Conservation (phyloP, 2,329 filamentous ascomycete genomes). For the Penicillium frequentans region DNA sequence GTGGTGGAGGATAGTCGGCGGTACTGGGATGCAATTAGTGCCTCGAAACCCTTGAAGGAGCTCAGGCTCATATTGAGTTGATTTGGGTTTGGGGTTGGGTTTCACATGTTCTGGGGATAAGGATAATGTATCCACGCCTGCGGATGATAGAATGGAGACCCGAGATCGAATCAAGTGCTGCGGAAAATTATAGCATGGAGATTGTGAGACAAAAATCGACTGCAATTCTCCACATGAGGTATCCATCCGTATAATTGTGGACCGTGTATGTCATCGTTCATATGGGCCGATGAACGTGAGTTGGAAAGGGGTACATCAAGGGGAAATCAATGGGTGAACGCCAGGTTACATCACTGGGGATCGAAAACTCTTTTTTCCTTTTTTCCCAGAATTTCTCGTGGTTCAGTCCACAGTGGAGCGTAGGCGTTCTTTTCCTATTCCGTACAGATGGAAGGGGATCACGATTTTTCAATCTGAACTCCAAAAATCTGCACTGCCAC, state of each 20-base stretch:
- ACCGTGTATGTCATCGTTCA: background rate
- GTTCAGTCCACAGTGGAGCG: background rate
- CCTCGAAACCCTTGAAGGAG: background rate
- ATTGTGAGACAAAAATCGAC: background rate
- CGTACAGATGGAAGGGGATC: no score
- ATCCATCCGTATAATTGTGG: background rate
- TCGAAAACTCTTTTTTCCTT: background rate
- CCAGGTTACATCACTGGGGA: background rate
- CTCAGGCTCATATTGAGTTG: background rate
- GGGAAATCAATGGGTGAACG: background rate
- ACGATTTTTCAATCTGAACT: background rate
- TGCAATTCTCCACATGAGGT: background rate
- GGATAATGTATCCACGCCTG: background rate
- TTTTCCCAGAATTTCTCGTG: no score
- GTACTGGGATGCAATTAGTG: slow-evolving; percentile 40
- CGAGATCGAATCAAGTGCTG: background rate
- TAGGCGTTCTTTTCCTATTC: background rate
- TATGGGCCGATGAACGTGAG: background rate
- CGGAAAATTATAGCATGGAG: background rate
- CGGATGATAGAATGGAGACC: background rate
- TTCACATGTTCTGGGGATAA: background rate
- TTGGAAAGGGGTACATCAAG: background rate
- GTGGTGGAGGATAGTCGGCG: slow-evolving; percentile 48
- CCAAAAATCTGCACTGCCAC: background rate
- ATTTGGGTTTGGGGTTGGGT: background rate